phyloP scores from a whole-genome alignment of 192 early-diverging fungal genomes.

The Gryganskiella cystojenkinii region DNA sequence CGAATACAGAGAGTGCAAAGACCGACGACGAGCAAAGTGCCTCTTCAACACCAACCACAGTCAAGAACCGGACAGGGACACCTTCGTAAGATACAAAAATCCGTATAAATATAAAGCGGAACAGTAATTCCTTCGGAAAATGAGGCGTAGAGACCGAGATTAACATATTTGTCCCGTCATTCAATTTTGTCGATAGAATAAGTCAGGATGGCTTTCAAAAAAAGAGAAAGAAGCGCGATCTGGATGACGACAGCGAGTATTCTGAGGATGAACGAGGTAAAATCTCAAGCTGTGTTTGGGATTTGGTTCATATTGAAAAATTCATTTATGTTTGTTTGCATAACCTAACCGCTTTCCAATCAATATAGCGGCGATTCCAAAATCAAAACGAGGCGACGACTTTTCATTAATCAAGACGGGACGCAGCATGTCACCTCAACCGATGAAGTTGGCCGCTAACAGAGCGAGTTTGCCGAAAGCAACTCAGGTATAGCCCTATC shows the following conservation, averaged over 20 bases:
- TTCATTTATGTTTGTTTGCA: background rate
- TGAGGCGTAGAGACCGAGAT: no score
- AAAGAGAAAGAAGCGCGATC: slow-evolving; percentile 41
- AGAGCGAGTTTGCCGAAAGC: slow-evolving; percentile 33
- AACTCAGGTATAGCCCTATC: slow-evolving; percentile 48
- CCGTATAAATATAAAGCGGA: no score
- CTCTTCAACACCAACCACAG: slow-evolving; percentile 25
- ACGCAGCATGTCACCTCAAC: slow-evolving; percentile 47
- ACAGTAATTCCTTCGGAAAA: no score
- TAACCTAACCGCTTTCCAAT: background rate
- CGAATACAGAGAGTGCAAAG: slow-evolving; percentile 9
- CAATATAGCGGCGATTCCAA: slow-evolving; percentile 2
- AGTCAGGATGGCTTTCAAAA: slow-evolving; percentile 31
- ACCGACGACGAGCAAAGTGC: slow-evolving; percentile 38
- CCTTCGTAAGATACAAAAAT: slow-evolving; percentile 32
- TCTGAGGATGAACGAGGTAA: slow-evolving; percentile 50
- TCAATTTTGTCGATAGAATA: background rate
- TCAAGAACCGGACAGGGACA: slow-evolving; percentile 42
- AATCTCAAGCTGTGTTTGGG: background rate
- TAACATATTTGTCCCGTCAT: background rate
- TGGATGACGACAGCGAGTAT: slow-evolving; percentile 51
- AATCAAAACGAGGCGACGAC: slow-evolving; percentile 45
- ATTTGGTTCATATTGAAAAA: background rate
- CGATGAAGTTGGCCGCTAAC: slow-evolving; percentile 22
- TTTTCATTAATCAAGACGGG: slow-evolving; percentile 26